These are phyloP conservation scores for Ogataea pini DNA, from an alignment of 805 yeast species.

Conservation along the genomic window DNA sequence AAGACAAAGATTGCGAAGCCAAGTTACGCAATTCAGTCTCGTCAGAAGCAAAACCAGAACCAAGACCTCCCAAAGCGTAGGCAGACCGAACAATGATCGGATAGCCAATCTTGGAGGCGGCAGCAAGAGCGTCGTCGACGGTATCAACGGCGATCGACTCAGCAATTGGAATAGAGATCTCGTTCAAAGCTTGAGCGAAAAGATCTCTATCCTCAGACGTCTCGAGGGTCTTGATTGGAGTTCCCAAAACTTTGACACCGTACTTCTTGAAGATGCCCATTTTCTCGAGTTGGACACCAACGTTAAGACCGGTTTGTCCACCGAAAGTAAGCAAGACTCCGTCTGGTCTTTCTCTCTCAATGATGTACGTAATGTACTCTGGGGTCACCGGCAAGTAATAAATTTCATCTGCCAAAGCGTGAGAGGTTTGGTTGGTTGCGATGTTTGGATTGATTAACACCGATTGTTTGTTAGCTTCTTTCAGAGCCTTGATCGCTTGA, in stretches of 20 bases:
- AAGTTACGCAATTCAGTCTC: slow-evolving; percentile 80
- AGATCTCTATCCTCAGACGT: slow-evolving; percentile 98
- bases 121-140: slow-evolving; percentile 88
- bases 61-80: slow-evolving; percentile 94
- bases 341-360: slow-evolving; percentile 95
- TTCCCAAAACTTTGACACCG: slow-evolving; percentile 93
- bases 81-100: slow-evolving; percentile 98
- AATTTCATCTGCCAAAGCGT: slow-evolving; percentile 91
- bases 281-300: slow-evolving; percentile 91
- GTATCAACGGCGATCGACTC: slow-evolving; percentile 94
- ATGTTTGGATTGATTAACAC: slow-evolving; percentile 93
- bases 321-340: slow-evolving; percentile 96
- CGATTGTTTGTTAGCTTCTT: slow-evolving; percentile 83
- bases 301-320: slow-evolving; percentile 97
- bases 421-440: slow-evolving; percentile 96
- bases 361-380: slow-evolving; percentile 91
- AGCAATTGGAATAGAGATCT: slow-evolving; percentile 94
- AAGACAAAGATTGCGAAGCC: slow-evolving; percentile 83
- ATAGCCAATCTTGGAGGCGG: slow-evolving; percentile 86
- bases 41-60: slow-evolving; percentile 93
- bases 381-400: slow-evolving; percentile 96
- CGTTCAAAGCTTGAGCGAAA: slow-evolving; percentile 92
- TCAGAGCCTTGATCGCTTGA: slow-evolving; percentile 94
- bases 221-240: slow-evolving; percentile 93
- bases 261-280: slow-evolving; percentile 92